Evolutionary conservation across 495 filamentous ascomycete genomes (phyloP), one percentile per base, ranked within the genome.

Genomic region (Neurospora tetraspora): DNA sequence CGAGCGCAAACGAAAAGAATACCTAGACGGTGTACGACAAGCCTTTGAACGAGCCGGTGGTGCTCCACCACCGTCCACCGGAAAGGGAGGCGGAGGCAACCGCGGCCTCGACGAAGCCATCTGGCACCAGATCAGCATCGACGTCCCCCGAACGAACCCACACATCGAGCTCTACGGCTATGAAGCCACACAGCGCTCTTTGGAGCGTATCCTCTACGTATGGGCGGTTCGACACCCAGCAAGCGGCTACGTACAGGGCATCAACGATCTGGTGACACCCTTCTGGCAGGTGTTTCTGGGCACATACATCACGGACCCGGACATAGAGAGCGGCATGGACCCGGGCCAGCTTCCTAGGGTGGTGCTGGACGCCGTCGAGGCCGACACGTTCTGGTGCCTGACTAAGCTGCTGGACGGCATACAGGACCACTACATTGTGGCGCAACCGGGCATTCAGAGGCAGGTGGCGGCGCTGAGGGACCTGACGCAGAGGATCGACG

Each of bases 51-150:
- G 92, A 70, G 90, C 91, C 12, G 79, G 81, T 20, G 70, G 73
- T 4, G 53, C 53, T 61, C 53, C 53, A 61, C 71, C 69, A 74
- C 77, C 79, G 37, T 74, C 76, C 27, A 80, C 76, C 27, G 80
- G 83, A 10, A 69, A 40, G 23, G 81, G 83, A 7, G 76, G 80
- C 37, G 43, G 53, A 9, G 77, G 76, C 39, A 72, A 12, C 84
- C 37, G 94, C 77, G 96, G 96, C 9, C 85, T 99, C 31, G 96
- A 98, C 77, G 95, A 99, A 82, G 91, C 92, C 31, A 89, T 99
- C 70, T 99, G 96, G 96, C 96, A 99, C 80, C 96, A 99, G 76
- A 98, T 99, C 80, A 97, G 93, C 76, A 99, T 99, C 77, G 96
- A 99, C 80, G 96, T 99, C 27, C 96, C 96, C 9, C 91, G 96